Evolutionary conservation across 2,329 filamentous ascomycete genomes (phyloP), one percentile per base, ranked within the genome.

Genomic region (Xylaria sp.): DNA sequence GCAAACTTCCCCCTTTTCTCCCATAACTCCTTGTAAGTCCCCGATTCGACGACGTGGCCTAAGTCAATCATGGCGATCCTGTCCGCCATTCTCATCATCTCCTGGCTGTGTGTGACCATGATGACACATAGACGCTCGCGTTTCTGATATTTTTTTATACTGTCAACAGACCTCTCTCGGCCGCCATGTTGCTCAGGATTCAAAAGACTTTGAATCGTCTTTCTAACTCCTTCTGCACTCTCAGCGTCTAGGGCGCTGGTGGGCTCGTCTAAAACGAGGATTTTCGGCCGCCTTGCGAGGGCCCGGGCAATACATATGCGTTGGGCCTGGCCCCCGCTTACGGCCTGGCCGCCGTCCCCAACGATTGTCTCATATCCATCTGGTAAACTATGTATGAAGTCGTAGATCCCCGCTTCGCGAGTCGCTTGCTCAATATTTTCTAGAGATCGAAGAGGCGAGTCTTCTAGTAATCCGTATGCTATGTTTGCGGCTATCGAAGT

Each of bases 1-100:
- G 84, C 76, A 76, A 89, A 86, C 42, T 80, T 80, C 0, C 83
- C 84, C 2, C 74, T 77, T 20, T 59, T 76, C 20, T 69, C 72
- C 51, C 86, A 72, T 72, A 97, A 77, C 65, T 88, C 87, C 1
- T 84, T 79, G 77, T 90, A 97, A 0, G 77, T 73, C 0, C 94
- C 94, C 62, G 85, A 79, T 75, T 95, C 87, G 2, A 88, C 90
- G 6, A 92, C 87, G 1, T 86, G 82, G 2, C 86, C 84, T 0
- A 89, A 86, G n/a, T 92, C 86, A 31, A 96, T 72, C 68, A 97
- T 87, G 0, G 95, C 82, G 7, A 97, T 82, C 50, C 87, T 84
- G 75, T 93, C 89, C 0, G 91, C 92, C 65, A 92, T 86, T 64
- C 85, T 84, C 92, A 98, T 97, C 93, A 97, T 96, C 74, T 95